A percentile compares a stretch with the other conserved stretches of the same genome.
Evolutionary conservation across 2,329 filamentous ascomycete genomes (phyloP).

Genomic region (Cyphellophora attinorum): DNA sequence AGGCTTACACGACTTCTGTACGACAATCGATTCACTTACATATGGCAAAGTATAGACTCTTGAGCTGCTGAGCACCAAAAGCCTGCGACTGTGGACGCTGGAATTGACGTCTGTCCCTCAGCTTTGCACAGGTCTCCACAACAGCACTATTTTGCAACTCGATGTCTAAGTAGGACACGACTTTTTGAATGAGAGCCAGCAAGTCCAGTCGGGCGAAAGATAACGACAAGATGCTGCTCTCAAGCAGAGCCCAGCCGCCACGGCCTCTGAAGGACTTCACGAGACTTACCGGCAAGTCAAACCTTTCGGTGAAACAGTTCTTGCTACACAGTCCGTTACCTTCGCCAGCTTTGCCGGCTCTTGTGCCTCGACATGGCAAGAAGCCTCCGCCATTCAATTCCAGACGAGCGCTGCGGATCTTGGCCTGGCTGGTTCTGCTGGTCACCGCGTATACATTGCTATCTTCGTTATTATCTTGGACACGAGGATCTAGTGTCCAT

Average conservation of each 20-base stretch:
- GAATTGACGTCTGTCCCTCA: too few species aligned
- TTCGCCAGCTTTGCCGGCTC: slow-evolving; percentile 60
- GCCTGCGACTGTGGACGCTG: too few species aligned
- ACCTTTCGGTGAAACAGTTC: slow-evolving; percentile 14
- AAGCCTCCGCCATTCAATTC: slow-evolving; percentile 48
- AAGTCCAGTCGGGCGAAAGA: slow-evolving; percentile 10
- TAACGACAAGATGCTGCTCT: slow-evolving; percentile 23
- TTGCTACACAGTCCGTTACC: slow-evolving; percentile 54
- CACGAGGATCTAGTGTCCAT: slow-evolving; percentile 10
- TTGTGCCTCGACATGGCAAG: slow-evolving; percentile 57
- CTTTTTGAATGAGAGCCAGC: slow-evolving; percentile 9
- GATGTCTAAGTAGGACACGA: too few species aligned
- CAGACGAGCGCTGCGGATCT: slow-evolving; percentile 46
- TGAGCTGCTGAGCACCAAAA: too few species aligned
- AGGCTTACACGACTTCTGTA: too few species aligned
- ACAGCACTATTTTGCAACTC: too few species aligned
- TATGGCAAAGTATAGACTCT: too few species aligned
- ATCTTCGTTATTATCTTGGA: slow-evolving; percentile 24
- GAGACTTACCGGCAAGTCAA: slow-evolving; percentile 3
- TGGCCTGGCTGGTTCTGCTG: slow-evolving; percentile 46
- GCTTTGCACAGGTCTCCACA: too few species aligned
- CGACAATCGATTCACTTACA: too few species aligned
- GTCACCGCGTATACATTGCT: slow-evolving; percentile 37
- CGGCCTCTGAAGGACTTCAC: slow-evolving; percentile 13
- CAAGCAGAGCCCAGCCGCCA: slow-evolving; percentile 22